Evolutionary conservation across 768 basidiomycete species (phyloP), one percentile per base, ranked within the genome.

Genomic region (Mrakia hoshinonis): DNA sequence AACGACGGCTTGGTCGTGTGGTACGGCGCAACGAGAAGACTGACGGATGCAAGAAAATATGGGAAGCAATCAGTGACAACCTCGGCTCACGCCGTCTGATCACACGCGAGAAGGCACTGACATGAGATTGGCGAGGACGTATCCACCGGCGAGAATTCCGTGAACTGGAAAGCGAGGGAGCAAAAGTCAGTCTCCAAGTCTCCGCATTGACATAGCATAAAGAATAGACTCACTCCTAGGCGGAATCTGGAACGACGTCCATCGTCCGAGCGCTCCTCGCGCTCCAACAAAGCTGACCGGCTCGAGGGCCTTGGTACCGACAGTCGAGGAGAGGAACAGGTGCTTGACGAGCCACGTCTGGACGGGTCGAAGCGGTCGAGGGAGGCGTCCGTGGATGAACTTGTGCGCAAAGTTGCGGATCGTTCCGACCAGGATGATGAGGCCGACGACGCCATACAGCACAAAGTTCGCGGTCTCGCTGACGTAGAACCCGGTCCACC

Each of bases 161-260:
- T 69, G 68, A 31, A 69, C 49, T 67, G 34, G 5, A 52, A 52
- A 31, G 66, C 12, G 24, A 47, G 24, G 18, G 38, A n/a, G 22
- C 38, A 24, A 5, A 46, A 48, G n/a, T 52, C 51, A 52, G 51
- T 18, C 11, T 10, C 49, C 22, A 51, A 52, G 1, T 18, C 24
- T 12, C 34, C 12, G 2, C 7, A 63, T 34, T 13, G 38, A 38
- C 38, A 36, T 1, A 15, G 13, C 7, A 48, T 18, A 31, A 29
- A 49, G 24, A 24, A 5, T 2, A 2, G 29, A n/a, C 47, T 52
- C 49, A 67, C 52, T 47, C 22, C 68, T 55, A n/a, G 52, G 22
- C n/a, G 68, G 68, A 24, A 69, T 48, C 18, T 69, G 68, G 46
- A 69, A 22, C 3, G 58, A 49, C 1, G 68, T 69, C 68, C 52